phyloP scores from a whole-genome alignment of 1,284 basidiomycete species.

The Irpex lacteus region DNA sequence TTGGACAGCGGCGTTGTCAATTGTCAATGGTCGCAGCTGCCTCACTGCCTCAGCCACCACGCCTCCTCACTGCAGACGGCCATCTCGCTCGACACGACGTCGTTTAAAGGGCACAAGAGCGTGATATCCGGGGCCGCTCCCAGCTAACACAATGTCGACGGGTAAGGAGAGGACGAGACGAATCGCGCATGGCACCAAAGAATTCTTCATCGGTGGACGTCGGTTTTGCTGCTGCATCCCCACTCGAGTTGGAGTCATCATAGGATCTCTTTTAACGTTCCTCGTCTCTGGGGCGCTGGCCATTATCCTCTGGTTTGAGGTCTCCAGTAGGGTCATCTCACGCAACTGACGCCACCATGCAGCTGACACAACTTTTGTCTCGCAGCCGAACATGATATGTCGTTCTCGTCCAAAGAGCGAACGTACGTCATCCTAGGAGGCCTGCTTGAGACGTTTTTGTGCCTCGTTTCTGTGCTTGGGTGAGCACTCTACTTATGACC shows the following conservation, averaged over 20 bases:
- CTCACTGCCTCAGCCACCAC: background rate
- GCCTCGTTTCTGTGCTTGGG: slow-evolving; percentile 53
- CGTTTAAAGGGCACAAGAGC: background rate
- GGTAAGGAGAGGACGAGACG: background rate
- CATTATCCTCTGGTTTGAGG: slow-evolving; percentile 56
- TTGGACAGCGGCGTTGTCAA: background rate
- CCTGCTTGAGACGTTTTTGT: slow-evolving; percentile 48
- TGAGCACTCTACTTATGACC: slow-evolving; percentile 26
- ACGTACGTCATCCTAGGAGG: slow-evolving; percentile 46
- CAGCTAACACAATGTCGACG: background rate
- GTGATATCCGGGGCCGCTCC: background rate
- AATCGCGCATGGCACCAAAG: slow-evolving; percentile 10
- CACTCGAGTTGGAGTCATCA: slow-evolving; percentile 57
- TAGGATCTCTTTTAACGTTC: slow-evolving; percentile 50
- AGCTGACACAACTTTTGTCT: background rate
- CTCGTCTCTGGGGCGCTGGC: slow-evolving; percentile 49
- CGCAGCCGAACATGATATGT: slow-evolving; percentile 23
- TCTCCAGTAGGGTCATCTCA: slow-evolving; percentile 43
- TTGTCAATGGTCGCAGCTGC: background rate
- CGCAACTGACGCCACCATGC: background rate
- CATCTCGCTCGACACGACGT: background rate
- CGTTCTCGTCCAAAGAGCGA: slow-evolving; percentile 37
- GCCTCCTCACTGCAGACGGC: background rate
- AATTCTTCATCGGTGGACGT: slow-evolving; percentile 40
- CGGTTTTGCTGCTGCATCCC: slow-evolving; percentile 64